Evolutionary conservation across 768 basidiomycete species (phyloP), one percentile per base, ranked within the genome.

Genomic region (Guyanaporus albipodus): DNA sequence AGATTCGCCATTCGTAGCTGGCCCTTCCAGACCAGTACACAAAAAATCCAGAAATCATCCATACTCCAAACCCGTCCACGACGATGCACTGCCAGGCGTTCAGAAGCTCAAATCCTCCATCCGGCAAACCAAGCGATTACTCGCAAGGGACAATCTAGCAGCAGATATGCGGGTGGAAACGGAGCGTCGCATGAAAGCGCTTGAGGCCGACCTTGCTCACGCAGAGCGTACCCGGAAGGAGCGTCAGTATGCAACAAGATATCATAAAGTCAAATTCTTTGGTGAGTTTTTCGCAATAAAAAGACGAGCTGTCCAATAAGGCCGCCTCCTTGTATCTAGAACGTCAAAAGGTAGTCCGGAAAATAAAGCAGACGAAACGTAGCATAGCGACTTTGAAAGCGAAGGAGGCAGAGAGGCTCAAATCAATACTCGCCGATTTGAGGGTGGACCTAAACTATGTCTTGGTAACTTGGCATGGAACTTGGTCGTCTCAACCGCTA

Each of bases 221-320:
- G 85, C 85, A 0, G 82, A 87, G 66, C 58, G 63, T 19, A 73
- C 76, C 28, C 75, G 75, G 38, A 84, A 83, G 62, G 89, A 91
- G 65, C 79, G 86, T 37, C 70, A 82, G 34, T 72, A 89, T 56
- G 87, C 89, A 0, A 67, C 77, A 32, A 79, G 79, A 51, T 98
- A 98, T 66, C 92, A 93, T 57, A 91, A 83, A 71, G 71, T 93
- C 58, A 94, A 91, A 65, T 98, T 98, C 70, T 96, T 98, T 52
- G 93, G 92, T 93, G 52, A 54, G 74, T 63, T n/a, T 31, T 21
- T 50, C 24, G 6, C 37, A 26, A 15, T 22, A 1, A 12, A 14
- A 38, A 17, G 1, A 19, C 22, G 17, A 26, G 4, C 17, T 12
- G 17, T 44, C 31, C 17, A 33, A 21, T 29, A 19, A 45, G n/a